Conservation (phyloP, 768 basidiomycete genomes). For the Collybiopsis luxurians region DNA sequence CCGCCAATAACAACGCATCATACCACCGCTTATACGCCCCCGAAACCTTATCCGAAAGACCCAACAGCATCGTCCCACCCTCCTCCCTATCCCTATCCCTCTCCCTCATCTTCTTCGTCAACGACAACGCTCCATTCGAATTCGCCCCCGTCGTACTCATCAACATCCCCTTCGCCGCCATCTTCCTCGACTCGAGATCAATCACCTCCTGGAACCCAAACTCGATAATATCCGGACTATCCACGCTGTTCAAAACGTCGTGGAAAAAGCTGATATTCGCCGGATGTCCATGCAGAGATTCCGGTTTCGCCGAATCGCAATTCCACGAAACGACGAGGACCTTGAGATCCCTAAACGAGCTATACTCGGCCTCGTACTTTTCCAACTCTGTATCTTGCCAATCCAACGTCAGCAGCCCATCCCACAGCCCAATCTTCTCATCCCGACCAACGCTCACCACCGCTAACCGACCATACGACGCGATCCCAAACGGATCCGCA, state of each 20-base stretch:
- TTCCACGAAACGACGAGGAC: slow-evolving; percentile 91
- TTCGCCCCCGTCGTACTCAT: slow-evolving; percentile 73
- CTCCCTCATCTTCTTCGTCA: slow-evolving; percentile 15
- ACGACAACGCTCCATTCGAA: slow-evolving; percentile 38
- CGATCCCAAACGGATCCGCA: slow-evolving; percentile 74
- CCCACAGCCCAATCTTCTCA: slow-evolving; percentile 79
- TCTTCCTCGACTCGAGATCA: slow-evolving; percentile 88
- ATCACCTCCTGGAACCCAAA: slow-evolving; percentile 98
- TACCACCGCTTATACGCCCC: slow-evolving; percentile 88
- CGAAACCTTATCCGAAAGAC: slow-evolving; percentile 79
- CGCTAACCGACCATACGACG: slow-evolving; percentile 58
- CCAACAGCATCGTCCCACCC: slow-evolving; percentile 14
- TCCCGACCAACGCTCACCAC: slow-evolving; percentile 78
- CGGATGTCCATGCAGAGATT: slow-evolving; percentile 57
- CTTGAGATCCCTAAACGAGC: slow-evolving; percentile 73
- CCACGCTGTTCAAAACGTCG: slow-evolving; percentile 69
- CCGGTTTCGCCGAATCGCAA: slow-evolving; percentile 84
- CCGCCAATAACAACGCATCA: slow-evolving; percentile 70
- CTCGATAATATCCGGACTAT: slow-evolving; percentile 82
- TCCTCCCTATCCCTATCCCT: slow-evolving; percentile 29
- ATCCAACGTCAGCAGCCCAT: slow-evolving; percentile 79
- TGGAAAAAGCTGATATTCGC: slow-evolving; percentile 81
- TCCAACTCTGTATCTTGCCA: slow-evolving; percentile 46
- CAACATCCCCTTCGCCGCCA: slow-evolving; percentile 89
- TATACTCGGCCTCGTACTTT: slow-evolving; percentile 52